Conservation (phyloP, 2,329 filamentous ascomycete species). For the Microdochium bolleyi region DNA sequence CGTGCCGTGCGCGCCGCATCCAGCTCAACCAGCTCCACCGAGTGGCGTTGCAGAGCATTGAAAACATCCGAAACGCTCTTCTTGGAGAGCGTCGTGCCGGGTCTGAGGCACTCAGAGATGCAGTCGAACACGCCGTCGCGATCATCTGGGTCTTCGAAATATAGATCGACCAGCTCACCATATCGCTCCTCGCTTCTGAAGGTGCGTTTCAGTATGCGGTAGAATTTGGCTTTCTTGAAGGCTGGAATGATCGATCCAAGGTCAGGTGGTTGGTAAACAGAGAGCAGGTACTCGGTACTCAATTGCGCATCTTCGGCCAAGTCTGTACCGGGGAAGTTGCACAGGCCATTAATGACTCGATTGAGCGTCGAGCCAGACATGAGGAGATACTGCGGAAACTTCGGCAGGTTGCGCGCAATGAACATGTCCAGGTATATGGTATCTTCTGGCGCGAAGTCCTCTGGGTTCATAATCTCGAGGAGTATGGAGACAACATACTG, state of each 20-base stretch:
- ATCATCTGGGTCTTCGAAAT: slow-evolving; percentile 78
- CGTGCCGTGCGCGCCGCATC: slow-evolving; percentile 58
- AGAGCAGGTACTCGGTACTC: slow-evolving; percentile 92
- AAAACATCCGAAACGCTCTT: slow-evolving; percentile 70
- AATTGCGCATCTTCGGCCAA: slow-evolving; percentile 90
- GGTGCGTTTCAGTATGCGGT: slow-evolving; percentile 82
- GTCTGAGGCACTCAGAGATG: slow-evolving; percentile 65
- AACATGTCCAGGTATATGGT: slow-evolving; percentile 98
- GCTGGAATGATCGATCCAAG: slow-evolving; percentile 66
- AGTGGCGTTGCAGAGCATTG: slow-evolving; percentile 55
- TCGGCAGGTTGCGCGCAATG: slow-evolving; percentile 87
- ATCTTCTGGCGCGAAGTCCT: slow-evolving; percentile 69
- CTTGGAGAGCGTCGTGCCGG: slow-evolving; percentile 52
- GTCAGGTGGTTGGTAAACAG: slow-evolving; percentile 85
- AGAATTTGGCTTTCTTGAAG: slow-evolving; percentile 76
- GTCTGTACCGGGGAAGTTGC: slow-evolving; percentile 71
- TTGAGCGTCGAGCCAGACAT: slow-evolving; percentile 81
- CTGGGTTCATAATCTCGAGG: slow-evolving; percentile 77
- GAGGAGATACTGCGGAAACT: slow-evolving; percentile 92
- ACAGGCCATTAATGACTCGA: slow-evolving; percentile 72
- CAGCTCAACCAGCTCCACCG: slow-evolving; percentile 58
- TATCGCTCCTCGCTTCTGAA: slow-evolving; percentile 77
- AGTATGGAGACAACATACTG: slow-evolving; percentile 91
- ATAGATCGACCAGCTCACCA: slow-evolving; percentile 67
- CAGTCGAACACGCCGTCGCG: slow-evolving; percentile 70